Percentiles rank a stretch among this genome's conserved stretches.
Evolutionary conservation across 345 rosid genomes (phyloP).

Genomic region (Eucalyptus erythrocorys): DNA sequence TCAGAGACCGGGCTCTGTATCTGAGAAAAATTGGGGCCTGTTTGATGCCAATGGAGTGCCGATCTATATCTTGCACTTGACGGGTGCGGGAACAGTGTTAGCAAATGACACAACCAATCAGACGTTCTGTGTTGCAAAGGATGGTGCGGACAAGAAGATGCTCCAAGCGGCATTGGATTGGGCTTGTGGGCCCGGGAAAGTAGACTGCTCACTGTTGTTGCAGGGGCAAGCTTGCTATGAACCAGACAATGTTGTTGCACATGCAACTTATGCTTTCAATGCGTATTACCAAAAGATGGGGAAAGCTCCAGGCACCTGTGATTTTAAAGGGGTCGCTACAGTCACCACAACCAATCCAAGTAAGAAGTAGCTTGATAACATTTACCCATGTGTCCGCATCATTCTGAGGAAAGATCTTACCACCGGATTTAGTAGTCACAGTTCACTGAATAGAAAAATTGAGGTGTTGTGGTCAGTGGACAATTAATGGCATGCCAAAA

Average conservation of each 20-base stretch:
- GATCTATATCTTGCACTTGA: conserved; percentile 57
- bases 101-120: conserved; percentile 97
- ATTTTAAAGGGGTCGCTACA: conserved; percentile 88
- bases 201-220: conserved; percentile 67
- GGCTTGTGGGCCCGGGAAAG: conserved; percentile 99
- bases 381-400: not conserved
- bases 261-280: conserved; percentile 83
- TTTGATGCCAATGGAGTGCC: conserved; percentile 66
- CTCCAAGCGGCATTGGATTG: conserved; percentile 98
- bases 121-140: conserved; percentile 74
- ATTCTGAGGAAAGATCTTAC: not conserved
- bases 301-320: conserved; percentile 77
- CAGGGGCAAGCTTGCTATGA: conserved; percentile 84
- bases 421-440: not conserved
- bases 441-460: not conserved
- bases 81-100: conserved; percentile 70
- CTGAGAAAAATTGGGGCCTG: conserved; percentile 96
- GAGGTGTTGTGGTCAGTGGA: not conserved
- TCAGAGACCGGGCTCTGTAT: conserved; percentile 45
- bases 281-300: conserved; percentile 73
- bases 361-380: conserved; percentile 9
- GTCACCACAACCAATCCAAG: conserved; percentile 90
- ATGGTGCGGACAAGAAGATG: conserved; percentile 74
- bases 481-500: not conserved
- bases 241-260: conserved; percentile 69